phyloP scores from a whole-genome alignment of 2,329 filamentous ascomycete species.

The Purpureocillium lavendulum region DNA sequence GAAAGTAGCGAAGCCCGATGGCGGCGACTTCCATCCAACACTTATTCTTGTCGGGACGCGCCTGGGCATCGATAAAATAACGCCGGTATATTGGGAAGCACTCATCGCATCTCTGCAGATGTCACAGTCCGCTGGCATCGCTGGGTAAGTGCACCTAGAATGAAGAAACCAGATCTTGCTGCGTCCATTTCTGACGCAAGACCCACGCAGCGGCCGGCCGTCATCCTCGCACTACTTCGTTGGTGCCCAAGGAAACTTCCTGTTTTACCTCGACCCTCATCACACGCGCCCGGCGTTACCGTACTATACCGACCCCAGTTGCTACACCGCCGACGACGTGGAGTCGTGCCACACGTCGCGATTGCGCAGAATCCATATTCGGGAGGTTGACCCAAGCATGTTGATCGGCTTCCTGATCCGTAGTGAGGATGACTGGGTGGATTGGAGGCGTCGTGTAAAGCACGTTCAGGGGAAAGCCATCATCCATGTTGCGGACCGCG shows the following conservation, averaged over 20 bases:
- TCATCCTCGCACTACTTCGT: slow-evolving; percentile 69
- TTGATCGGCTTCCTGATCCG: slow-evolving; percentile 85
- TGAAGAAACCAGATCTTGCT: no score
- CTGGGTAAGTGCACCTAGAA: slow-evolving; percentile 71
- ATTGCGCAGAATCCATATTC: slow-evolving; percentile 71
- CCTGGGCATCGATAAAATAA: slow-evolving; percentile 89
- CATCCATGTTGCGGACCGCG: slow-evolving; percentile 70
- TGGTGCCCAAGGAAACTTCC: slow-evolving; percentile 56
- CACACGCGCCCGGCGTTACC: slow-evolving; percentile 68
- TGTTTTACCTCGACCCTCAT: slow-evolving; percentile 96
- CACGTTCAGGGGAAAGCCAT: slow-evolving; percentile 75
- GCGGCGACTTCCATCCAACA: slow-evolving; percentile 67
- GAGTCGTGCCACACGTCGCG: slow-evolving; percentile 82
- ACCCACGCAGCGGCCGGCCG: slow-evolving; percentile 63
- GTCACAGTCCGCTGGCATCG: slow-evolving; percentile 90
- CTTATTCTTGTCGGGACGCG: slow-evolving; percentile 83
- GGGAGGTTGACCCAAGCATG: slow-evolving; percentile 98
- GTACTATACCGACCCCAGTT: slow-evolving; percentile 44
- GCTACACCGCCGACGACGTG: slow-evolving; percentile 65
- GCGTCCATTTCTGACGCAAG: not conserved
- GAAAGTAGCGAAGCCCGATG: slow-evolving; percentile 61
- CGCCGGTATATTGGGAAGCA: slow-evolving; percentile 91
- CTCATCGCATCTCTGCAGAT: slow-evolving; percentile 77
- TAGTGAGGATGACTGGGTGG: slow-evolving; percentile 72
- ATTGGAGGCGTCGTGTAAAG: slow-evolving; percentile 71